Conservation (phyloP, 441 rosid species). For the Eutrema salsugineum region DNA sequence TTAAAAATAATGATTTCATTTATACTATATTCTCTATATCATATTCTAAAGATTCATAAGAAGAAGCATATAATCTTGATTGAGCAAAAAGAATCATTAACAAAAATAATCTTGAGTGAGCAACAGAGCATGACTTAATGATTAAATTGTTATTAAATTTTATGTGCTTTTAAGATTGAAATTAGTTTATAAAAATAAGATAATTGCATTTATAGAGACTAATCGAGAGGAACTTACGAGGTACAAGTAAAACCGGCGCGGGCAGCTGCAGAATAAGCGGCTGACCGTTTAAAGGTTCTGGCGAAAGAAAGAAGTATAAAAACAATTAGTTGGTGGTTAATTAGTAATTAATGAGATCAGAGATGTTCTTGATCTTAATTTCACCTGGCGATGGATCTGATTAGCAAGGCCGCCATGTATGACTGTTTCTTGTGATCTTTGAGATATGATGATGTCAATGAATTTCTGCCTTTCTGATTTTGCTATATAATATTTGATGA, state of each 20-base stretch:
- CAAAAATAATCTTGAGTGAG: too few species aligned
- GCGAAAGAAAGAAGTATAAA: not conserved
- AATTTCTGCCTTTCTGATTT: too few species aligned
- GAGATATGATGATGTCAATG: not conserved
- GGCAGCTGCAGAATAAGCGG: constrained; percentile 17
- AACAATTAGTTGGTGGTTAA: not conserved
- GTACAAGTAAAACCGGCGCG: not conserved
- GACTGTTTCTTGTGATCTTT: not conserved
- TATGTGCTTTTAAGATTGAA: too few species aligned
- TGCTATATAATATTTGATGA: too few species aligned
- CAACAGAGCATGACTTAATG: too few species aligned
- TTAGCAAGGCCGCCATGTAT: constrained; percentile 10
- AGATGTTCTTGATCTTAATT: not conserved
- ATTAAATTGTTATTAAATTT: too few species aligned
- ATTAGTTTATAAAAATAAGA: too few species aligned
- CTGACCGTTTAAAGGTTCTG: constrained; percentile 14
- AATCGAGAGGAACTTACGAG: not conserved
- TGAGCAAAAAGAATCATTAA: too few species aligned
- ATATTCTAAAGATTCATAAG: too few species aligned
- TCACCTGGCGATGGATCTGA: constrained; percentile 23
- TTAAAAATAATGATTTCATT: not conserved
- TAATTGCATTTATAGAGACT: too few species aligned
- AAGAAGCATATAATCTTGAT: too few species aligned
- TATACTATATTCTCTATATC: too few species aligned
- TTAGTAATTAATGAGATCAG: not conserved